These are phyloP conservation scores for Metschnikowia aberdeeniae DNA, from an alignment of 805 yeast genomes.

Conservation along the genomic window DNA sequence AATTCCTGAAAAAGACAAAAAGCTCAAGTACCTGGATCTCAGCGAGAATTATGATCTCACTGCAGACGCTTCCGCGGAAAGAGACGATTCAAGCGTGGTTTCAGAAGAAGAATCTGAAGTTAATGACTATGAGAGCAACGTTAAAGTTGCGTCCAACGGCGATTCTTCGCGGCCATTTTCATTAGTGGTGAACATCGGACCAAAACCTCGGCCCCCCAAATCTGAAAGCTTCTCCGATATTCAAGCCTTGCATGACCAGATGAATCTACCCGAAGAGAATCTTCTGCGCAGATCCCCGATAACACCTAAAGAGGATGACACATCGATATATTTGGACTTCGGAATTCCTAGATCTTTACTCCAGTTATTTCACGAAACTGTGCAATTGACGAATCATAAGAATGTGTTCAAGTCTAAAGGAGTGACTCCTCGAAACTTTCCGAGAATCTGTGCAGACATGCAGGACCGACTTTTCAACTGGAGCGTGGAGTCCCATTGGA, in stretches of 20 bases:
- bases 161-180: conserved; percentile 16
- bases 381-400: conserved; percentile 49
- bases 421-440: conserved; percentile 51
- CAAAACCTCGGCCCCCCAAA: background rate
- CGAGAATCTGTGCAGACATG: conserved; percentile 50
- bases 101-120: conserved; percentile 15
- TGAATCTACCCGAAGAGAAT: background rate
- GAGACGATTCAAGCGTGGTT: conserved; percentile 7
- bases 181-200: conserved; percentile 25
- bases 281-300: conserved; percentile 4
- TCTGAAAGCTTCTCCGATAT: conserved; percentile 3
- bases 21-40: conserved; percentile 44
- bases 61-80: background rate
- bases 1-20: conserved; percentile 32
- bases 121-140: conserved; percentile 12
- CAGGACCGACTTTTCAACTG: conserved; percentile 48
- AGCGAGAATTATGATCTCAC: conserved; percentile 34
- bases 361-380: conserved; percentile 43
- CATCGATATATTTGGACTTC: conserved; percentile 36
- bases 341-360: conserved; percentile 48
- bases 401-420: conserved; percentile 38
- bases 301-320: conserved; percentile 15
- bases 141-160: conserved; percentile 13
- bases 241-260: conserved; percentile 1
- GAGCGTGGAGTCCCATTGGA: conserved; percentile 41